These are phyloP conservation scores for Claviceps quebecensis DNA, from an alignment of 2,329 filamentous ascomycete genomes.

Conservation along the genomic window DNA sequence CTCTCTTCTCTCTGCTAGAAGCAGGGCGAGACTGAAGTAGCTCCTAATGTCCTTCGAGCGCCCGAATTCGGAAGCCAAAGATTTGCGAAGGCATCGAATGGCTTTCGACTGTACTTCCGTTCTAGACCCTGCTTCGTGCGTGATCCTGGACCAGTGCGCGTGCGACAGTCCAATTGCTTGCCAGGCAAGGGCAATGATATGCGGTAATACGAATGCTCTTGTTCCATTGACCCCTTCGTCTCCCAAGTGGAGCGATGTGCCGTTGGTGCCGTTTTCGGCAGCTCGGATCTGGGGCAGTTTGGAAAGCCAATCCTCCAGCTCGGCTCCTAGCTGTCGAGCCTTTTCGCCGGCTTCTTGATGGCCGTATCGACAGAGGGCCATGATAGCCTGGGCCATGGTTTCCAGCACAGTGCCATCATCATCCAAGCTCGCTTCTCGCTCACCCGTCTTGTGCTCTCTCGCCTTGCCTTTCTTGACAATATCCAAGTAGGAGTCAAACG, in stretches of 20 bases:
- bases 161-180: slow-evolving; percentile 75
- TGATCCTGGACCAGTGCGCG: slow-evolving; percentile 75
- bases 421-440: slow-evolving; percentile 59
- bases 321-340: slow-evolving; percentile 53
- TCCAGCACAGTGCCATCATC: slow-evolving; percentile 62
- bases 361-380: slow-evolving; percentile 71
- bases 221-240: slow-evolving; percentile 17
- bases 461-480: slow-evolving; percentile 78
- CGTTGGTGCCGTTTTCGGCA: slow-evolving; percentile 15
- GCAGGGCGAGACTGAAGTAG: slow-evolving; percentile 65
- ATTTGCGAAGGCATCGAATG: slow-evolving; percentile 59
- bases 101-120: slow-evolving; percentile 65
- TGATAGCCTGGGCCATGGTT: slow-evolving; percentile 68
- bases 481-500: slow-evolving; percentile 83
- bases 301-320: slow-evolving; percentile 63
- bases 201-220: slow-evolving; percentile 37
- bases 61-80: slow-evolving; percentile 52
- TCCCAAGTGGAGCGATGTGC: slow-evolving; percentile 16
- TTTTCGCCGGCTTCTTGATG: slow-evolving; percentile 62
- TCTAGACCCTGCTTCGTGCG: slow-evolving; percentile 58
- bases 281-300: slow-evolving; percentile 31
- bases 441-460: slow-evolving; percentile 64
- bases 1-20: slow-evolving; percentile 80
- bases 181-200: slow-evolving; percentile 57
- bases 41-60: slow-evolving; percentile 58